Conservation (phyloP, 306 rosid genomes). For the Gastrolobium bilobum region DNA sequence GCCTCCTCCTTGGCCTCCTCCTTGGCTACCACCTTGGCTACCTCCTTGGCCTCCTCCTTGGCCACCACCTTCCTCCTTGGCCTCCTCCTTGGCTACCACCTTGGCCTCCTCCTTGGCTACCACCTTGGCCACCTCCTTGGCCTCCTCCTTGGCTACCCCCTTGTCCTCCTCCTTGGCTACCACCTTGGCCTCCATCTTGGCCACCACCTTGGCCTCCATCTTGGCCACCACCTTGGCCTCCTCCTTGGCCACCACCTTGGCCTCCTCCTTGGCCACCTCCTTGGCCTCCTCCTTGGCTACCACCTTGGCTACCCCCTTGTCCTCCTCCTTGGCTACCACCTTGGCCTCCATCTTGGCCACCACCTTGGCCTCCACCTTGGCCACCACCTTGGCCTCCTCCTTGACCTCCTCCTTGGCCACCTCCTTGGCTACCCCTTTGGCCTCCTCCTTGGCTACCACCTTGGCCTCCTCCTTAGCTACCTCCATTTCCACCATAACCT, state of each 20-base stretch:
- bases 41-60: not conserved
- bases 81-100: not conserved
- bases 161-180: not conserved
- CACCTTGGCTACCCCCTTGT: fast-evolving
- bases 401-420: not conserved
- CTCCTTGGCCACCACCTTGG: fast-evolving
- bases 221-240: not conserved
- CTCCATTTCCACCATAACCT: not conserved
- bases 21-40: not conserved
- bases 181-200: too few relatives aligned
- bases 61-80: not conserved
- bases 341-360: too few relatives aligned
- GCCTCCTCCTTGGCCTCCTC: not conserved
- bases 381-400: not conserved
- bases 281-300: not conserved
- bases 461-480: not conserved
- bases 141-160: not conserved
- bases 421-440: not conserved
- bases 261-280: not conserved
- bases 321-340: not conserved
- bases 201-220: too few relatives aligned
- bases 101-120: too few relatives aligned
- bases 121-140: not conserved
- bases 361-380: not conserved
- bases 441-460: not conserved